Evolutionary conservation across 768 basidiomycete species (phyloP).

Genomic region (Lentinula aciculospora): DNA sequence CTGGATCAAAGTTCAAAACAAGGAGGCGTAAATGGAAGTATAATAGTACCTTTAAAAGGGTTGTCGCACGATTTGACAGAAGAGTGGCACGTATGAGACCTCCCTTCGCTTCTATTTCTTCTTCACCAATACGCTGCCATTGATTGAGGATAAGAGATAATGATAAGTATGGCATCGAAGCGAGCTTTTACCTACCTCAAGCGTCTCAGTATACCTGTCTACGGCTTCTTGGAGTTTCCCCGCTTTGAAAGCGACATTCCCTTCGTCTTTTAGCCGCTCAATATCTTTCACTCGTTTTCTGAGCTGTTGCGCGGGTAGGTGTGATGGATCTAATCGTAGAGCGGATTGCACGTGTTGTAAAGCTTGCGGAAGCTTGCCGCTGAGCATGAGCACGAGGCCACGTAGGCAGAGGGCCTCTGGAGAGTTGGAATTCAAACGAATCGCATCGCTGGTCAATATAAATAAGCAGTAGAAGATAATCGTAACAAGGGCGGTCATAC

Average conservation of each 20-base stretch:
- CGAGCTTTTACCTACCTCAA: constrained; percentile 44
- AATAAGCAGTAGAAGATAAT: constrained; percentile 2
- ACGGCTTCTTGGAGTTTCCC: constrained; percentile 57
- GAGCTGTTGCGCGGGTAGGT: constrained; percentile 61
- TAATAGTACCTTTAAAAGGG: constrained; percentile 59
- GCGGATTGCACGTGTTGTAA: constrained; percentile 67
- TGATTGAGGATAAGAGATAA: constrained; percentile 1
- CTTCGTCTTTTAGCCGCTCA: constrained; percentile 80
- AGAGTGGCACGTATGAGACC: constrained; percentile 78
- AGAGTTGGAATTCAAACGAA: constrained; percentile 66
- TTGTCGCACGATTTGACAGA: constrained; percentile 80
- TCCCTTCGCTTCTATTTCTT: constrained; percentile 69
- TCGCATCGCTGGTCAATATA: constrained; percentile 53
- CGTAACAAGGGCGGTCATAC: constrained; percentile 35
- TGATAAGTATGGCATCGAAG: background rate
- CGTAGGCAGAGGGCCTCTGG: constrained; percentile 77
- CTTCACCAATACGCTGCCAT: constrained; percentile 50
- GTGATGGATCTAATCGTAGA: constrained; percentile 73
- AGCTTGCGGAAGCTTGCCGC: constrained; percentile 64
- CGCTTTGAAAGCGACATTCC: constrained; percentile 69
- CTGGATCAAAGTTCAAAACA: constrained; percentile 28
- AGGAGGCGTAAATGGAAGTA: background rate
- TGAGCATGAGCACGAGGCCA: constrained; percentile 73
- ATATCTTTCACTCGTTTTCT: constrained; percentile 80
- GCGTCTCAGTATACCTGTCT: constrained; percentile 62